phyloP scores from a whole-genome alignment of 1,284 basidiomycete species.

The Ustilago curta region DNA sequence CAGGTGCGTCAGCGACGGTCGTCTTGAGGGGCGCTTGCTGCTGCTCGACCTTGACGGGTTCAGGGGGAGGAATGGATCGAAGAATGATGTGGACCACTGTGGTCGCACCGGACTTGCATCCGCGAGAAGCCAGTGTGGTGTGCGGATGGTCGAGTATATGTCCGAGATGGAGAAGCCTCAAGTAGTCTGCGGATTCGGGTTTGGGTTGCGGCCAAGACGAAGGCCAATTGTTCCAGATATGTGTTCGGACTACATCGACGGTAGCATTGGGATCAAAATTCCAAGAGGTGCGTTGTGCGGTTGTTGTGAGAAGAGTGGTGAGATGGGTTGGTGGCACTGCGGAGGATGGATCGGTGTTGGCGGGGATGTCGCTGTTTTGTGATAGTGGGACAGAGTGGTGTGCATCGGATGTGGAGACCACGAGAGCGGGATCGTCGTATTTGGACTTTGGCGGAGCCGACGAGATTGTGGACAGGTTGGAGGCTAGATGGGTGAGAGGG shows the following conservation, averaged over 20 bases:
- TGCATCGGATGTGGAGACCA: slow-evolving; percentile 17
- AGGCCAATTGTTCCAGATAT: slow-evolving; percentile 41
- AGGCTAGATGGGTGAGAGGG: slow-evolving; percentile 21
- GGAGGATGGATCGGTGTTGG: not conserved
- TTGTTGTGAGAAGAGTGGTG: slow-evolving; percentile 38
- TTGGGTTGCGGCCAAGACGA: slow-evolving; percentile 39
- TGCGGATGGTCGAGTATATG: slow-evolving; percentile 38
- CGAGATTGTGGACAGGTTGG: slow-evolving; percentile 23
- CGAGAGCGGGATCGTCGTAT: slow-evolving; percentile 3
- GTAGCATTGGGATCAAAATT: slow-evolving; percentile 26
- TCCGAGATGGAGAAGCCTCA: slow-evolving; percentile 43
- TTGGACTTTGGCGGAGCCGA: slow-evolving; percentile 20
- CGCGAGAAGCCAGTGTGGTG: slow-evolving; percentile 33
- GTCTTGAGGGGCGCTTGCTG: slow-evolving; percentile 27
- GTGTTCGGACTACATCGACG: slow-evolving; percentile 23
- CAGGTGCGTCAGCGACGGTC: not conserved
- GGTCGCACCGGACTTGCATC: slow-evolving; percentile 31
- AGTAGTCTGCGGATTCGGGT: slow-evolving; percentile 31
- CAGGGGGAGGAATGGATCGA: slow-evolving; percentile 29
- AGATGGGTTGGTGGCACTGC: slow-evolving; percentile 25
- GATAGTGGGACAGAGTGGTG: not conserved
- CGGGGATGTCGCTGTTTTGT: not conserved
- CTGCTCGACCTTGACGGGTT: slow-evolving; percentile 35
- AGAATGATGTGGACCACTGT: slow-evolving; percentile 46
- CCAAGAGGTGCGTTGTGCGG: slow-evolving; percentile 36